Conservation (phyloP, 768 basidiomycete species). For the Tylopilus sp. region DNA sequence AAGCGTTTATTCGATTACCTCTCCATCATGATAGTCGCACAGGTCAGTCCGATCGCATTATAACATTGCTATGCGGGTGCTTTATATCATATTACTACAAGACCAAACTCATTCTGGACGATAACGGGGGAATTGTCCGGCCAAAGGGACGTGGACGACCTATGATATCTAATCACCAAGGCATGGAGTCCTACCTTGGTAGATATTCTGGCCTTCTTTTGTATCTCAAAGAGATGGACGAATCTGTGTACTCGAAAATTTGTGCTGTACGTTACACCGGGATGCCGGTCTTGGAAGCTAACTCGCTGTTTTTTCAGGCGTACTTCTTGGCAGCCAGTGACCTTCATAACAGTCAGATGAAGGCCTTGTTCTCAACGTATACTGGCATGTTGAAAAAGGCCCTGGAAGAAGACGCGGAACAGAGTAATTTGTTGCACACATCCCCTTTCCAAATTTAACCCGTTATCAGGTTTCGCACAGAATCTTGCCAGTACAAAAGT, state of each 20-base stretch:
- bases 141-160: conserved; percentile 43
- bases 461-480: conserved; percentile 40
- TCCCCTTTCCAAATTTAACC: conserved; percentile 1
- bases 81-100: conserved; percentile 29
- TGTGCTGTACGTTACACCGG: conserved; percentile 67
- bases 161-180: conserved; percentile 56
- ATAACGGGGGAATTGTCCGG: conserved; percentile 54
- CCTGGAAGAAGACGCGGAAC: conserved; percentile 70
- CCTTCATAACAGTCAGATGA: conserved; percentile 79
- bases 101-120: conserved; percentile 67
- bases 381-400: conserved; percentile 59
- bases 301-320: conserved; percentile 48
- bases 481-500: conserved; percentile 38
- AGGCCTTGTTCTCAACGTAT: conserved; percentile 60
- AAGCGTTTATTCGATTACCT: conserved; percentile 88
- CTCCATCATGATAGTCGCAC: conserved; percentile 87
- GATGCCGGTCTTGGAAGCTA: neutral
- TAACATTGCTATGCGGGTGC: neutral
- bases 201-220: conserved; percentile 87
- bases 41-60: conserved; percentile 47
- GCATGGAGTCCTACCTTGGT: conserved; percentile 79
- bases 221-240: conserved; percentile 96
- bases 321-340: conserved; percentile 88
- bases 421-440: conserved; percentile 42
- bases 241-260: conserved; percentile 78